Evolutionary conservation across 164 flowering plant species (phyloP).

Genomic region (Sextonia rubra): DNA sequence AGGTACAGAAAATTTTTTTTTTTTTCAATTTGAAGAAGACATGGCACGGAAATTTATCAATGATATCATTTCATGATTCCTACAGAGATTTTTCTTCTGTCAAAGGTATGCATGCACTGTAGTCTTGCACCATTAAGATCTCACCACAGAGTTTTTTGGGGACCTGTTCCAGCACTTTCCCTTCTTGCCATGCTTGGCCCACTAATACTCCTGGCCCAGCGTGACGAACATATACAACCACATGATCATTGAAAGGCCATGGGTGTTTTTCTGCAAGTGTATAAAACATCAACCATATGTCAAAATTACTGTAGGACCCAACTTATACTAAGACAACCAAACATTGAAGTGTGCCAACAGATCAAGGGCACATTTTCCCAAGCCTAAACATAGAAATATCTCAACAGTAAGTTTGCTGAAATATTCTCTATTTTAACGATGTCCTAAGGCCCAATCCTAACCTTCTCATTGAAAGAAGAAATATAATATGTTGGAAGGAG

Average conservation of each 20-base stretch:
- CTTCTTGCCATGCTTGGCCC: conserved; percentile 94
- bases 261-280: conserved; percentile 58
- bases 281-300: not conserved
- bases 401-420: not conserved
- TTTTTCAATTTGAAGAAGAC: not conserved
- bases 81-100: not conserved
- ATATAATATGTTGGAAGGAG: too few relatives aligned
- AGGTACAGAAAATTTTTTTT: not conserved
- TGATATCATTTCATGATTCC: not conserved
- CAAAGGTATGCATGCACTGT: conserved; percentile 7
- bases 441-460: not conserved
- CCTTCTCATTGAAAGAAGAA: not conserved
- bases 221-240: conserved; percentile 62
- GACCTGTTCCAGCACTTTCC: conserved; percentile 54
- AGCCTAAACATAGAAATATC: not conserved
- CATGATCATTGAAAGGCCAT: conserved; percentile 71
- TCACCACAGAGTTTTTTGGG: conserved; percentile 65
- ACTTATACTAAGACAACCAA: not conserved
- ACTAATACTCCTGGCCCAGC: conserved; percentile 77
- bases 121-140: conserved; percentile 70
- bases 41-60: not conserved
- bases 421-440: not conserved
- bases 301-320: not conserved
- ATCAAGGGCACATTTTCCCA: not conserved
- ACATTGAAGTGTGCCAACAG: not conserved